phyloP scores from a whole-genome alignment of 148 eudicot genomes.

The Oxyria digyna region DNA sequence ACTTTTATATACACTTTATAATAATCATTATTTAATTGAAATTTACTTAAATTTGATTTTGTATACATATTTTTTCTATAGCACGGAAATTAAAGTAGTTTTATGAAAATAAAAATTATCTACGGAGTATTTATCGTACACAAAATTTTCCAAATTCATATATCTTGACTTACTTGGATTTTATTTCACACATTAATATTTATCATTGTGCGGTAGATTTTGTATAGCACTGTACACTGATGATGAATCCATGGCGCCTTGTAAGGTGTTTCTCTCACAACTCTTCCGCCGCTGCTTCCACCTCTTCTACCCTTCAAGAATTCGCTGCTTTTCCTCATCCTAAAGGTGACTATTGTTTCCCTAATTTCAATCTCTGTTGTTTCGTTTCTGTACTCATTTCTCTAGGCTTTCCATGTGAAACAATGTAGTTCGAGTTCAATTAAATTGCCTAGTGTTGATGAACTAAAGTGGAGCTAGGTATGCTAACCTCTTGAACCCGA shows the following conservation, averaged over 20 bases:
- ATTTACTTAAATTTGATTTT: no score
- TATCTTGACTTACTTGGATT: no score
- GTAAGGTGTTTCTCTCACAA: slow-evolving; percentile 29
- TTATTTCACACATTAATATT: no score
- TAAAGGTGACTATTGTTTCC: slow-evolving; percentile 25
- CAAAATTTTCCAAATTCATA: no score
- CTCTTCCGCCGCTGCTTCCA: slow-evolving; percentile 19
- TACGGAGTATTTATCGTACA: no score
- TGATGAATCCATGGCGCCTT: slow-evolving; percentile 16
- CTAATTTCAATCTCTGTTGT: neutral
- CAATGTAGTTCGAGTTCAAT: neutral
- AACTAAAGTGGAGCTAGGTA: neutral
- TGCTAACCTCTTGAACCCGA: neutral
- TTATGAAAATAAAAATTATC: no score
- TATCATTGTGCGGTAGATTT: no score
- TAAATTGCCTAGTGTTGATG: neutral
- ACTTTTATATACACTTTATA: no score
- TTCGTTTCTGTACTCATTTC: neutral
- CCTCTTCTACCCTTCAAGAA: slow-evolving; percentile 33
- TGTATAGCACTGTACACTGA: no score
- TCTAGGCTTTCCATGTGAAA: neutral
- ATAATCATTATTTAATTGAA: no score
- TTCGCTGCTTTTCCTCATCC: slow-evolving; percentile 37
- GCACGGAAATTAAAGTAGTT: no score
- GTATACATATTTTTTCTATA: no score